These are phyloP conservation scores for Leccinum colubrinum DNA, from an alignment of 1,284 basidiomycete species.

Conservation along the genomic window DNA sequence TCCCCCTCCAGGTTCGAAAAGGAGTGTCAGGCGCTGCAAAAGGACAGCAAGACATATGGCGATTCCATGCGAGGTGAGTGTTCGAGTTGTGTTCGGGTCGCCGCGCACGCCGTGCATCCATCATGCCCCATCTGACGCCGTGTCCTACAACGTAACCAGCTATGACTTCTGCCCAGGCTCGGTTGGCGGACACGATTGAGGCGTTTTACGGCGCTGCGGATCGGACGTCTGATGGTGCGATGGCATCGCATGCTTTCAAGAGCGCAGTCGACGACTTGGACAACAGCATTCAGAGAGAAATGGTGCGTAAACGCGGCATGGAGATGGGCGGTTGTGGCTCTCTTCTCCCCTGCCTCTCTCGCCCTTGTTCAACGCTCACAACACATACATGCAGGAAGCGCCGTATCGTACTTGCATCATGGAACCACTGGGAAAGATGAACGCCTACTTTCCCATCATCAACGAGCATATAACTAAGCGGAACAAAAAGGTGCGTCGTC, in stretches of 20 bases:
- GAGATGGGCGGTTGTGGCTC: neutral
- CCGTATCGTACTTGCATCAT: conserved; percentile 94
- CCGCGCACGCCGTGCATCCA: neutral
- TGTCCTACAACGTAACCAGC: conserved; percentile 43
- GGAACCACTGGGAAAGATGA: conserved; percentile 95
- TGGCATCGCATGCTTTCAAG: conserved; percentile 97
- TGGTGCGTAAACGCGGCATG: conserved; percentile 46
- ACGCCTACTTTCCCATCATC: conserved; percentile 91
- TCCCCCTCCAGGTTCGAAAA: conserved; percentile 79
- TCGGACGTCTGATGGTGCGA: conserved; percentile 86
- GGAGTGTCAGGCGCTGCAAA: conserved; percentile 89
- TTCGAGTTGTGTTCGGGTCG: neutral
- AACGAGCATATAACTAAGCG: conserved; percentile 95
- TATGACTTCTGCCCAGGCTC: conserved; percentile 91
- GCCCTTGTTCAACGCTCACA: neutral
- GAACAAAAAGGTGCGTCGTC: conserved; percentile 81
- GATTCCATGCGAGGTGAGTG: conserved; percentile 87
- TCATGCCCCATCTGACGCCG: neutral
- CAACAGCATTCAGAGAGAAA: conserved; percentile 78
- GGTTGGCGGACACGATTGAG: conserved; percentile 93
- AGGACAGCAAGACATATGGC: conserved; percentile 93
- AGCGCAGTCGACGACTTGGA: conserved; percentile 95
- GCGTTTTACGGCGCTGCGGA: conserved; percentile 90
- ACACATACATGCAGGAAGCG: conserved; percentile 60
- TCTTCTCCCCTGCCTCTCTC: too few species aligned